Evolutionary conservation across 2,329 filamentous ascomycete species (phyloP), one percentile per base, ranked within the genome.

Genomic region (Eutypella sp.): DNA sequence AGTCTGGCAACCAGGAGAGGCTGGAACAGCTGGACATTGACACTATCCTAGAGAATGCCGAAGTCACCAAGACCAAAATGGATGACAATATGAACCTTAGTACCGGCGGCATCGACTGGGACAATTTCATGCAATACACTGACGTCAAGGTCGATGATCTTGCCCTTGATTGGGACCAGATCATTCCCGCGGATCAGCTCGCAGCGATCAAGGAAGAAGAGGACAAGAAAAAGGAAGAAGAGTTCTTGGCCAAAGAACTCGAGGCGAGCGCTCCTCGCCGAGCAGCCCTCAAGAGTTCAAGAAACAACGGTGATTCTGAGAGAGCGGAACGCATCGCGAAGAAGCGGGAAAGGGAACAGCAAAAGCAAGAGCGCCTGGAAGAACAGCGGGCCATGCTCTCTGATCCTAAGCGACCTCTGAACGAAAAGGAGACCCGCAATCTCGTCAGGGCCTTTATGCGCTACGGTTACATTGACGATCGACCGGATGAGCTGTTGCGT

Each of bases 21-120:
- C 77, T 99, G 5, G 93, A 99, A 68, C 90, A 96, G 67, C 83
- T 99, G 20, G 93, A 99, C 64, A 97, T 99, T 56, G 95, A 99
- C 63, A 89, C 91, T 8, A 93, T 99, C 33, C 81, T 99, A 15
- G 93, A 93, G 59, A 96, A 96, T 64, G 93, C 95, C 23, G 93
- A 99, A 69, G 84, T 97, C 57, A 95, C 96, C 58, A 92, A 95
- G 72, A 97, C 93, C 0, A 91, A 96, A 67, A 87, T 96, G 45
- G 87, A 92, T 19, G 89, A 96, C 66, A 89, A 91, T 62, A 89
- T 97, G 63, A 82, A 82, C 47, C 87, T 95, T 37, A 95, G 91
- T 47, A 93, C 92, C 60, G 95, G 93, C 60, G 93, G 79, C 45
- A 82, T 82, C 41, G 79, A 82, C 56, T 82, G 93, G 70, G 92